Conservation (phyloP, 73 alveolate species). For the Urostyla sp. region DNA sequence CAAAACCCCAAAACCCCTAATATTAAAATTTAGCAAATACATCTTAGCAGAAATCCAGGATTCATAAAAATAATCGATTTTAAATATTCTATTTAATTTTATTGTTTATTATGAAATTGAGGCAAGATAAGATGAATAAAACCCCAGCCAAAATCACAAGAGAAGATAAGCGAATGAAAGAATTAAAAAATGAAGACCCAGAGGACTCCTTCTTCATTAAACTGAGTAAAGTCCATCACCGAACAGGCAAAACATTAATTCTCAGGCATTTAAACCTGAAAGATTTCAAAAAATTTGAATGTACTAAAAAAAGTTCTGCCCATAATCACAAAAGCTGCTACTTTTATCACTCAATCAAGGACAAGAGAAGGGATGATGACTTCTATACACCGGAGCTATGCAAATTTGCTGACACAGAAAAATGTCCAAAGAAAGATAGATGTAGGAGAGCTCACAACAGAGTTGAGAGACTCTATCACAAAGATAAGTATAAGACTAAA, state of each 20-base stretch:
- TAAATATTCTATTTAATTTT: too few species aligned
- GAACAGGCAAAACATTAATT: slow-evolving; percentile 25
- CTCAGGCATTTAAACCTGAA: slow-evolving; percentile 70
- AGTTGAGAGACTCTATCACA: slow-evolving; percentile 84
- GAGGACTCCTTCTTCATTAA: background rate
- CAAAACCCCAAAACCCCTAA: too few species aligned
- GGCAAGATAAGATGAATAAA: too few species aligned
- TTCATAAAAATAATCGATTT: too few species aligned
- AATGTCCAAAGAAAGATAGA: slow-evolving; percentile 76
- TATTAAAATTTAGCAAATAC: too few species aligned
- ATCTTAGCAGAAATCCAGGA: too few species aligned
- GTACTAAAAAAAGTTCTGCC: slow-evolving; percentile 65
- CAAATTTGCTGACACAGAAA: slow-evolving; percentile 72
- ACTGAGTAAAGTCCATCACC: background rate
- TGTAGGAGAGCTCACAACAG: slow-evolving; percentile 83
- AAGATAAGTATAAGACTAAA: slow-evolving; percentile 83
- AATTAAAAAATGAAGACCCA: background rate
- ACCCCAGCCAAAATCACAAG: background rate
- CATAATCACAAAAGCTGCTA: slow-evolving; percentile 87
- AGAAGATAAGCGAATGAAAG: background rate
- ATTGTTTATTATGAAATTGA: too few species aligned
- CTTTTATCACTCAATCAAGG: slow-evolving; percentile 77
- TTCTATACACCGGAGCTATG: slow-evolving; percentile 74
- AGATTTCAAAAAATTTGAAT: slow-evolving; percentile 70
- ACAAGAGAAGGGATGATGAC: slow-evolving; percentile 67